A percentile compares a stretch with the other conserved stretches of the same genome.
Conservation (phyloP, 202 grass and related monocot species). For the Panicum hallii region DNA sequence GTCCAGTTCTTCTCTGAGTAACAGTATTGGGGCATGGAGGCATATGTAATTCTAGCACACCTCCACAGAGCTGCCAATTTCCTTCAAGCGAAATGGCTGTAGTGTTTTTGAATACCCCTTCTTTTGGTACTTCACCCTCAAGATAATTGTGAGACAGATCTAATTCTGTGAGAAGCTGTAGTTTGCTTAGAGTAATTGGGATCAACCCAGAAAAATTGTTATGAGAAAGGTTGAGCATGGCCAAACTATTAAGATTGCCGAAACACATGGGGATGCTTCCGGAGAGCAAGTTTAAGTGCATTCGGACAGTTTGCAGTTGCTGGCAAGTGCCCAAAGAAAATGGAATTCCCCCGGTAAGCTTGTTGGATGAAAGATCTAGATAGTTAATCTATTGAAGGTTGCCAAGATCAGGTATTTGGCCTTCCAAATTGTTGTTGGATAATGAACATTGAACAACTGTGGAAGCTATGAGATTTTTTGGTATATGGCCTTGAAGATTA, state of each 20-base stretch:
- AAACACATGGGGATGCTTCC: conserved; percentile 47
- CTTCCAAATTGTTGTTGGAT: conserved; percentile 42
- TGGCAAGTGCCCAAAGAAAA: conserved; percentile 1
- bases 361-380: conserved; percentile 54
- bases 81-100: not conserved
- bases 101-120: conserved; percentile 49
- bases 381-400: conserved; percentile 42
- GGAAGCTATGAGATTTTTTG: not conserved
- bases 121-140: conserved; percentile 44
- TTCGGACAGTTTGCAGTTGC: conserved; percentile 1
- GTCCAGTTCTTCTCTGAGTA: no score
- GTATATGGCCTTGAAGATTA: conserved; percentile 42
- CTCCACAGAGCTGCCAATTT: conserved; percentile 36
- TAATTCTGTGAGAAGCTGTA: not conserved
- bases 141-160: conserved; percentile 54
- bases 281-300: conserved; percentile 41
- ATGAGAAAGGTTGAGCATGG: conserved; percentile 39
- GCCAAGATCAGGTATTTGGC: conserved; percentile 15
- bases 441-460: conserved; percentile 1
- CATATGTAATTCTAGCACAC: conserved; percentile 17
- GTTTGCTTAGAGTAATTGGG: conserved; percentile 9
- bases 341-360: conserved; percentile 41
- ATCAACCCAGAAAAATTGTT: conserved; percentile 50
- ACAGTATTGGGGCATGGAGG: no score
- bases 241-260: conserved; percentile 22